Evolutionary conservation across 2,329 filamentous ascomycete species (phyloP), one percentile per base, ranked within the genome.

Genomic region (Botrytis cinerea): DNA sequence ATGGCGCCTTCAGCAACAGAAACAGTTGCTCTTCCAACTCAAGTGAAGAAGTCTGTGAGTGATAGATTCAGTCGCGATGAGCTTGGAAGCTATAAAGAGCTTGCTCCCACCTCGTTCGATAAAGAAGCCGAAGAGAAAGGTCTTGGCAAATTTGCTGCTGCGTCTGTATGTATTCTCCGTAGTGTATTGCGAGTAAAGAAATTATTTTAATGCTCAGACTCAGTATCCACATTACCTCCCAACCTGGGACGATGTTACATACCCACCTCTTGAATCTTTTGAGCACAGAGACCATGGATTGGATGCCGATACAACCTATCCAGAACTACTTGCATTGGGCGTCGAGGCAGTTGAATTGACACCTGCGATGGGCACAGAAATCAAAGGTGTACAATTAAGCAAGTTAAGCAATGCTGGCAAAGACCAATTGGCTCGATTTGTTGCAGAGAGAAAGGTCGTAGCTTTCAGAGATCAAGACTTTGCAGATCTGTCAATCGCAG

Each of bases 401-500:
- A 86, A 87, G 75, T 86, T 95, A 20, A 89, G 84, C 71, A 83
- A 89, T 61, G 89, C 90, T 25, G 92, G 90, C 71, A 94, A 93
- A 80, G 91, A 95, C 78, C 91, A 95, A 81, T 86, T 95, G 8
- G 92, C 93, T 1, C 88, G 91, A 35, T 90, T 92, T 75, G 91
- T 94, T 18, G 90, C 93, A 18, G 87, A 93, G 83, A 89, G 92
- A 79, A 94, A 94, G 80, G 92, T 95, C 9, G 92, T 94, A 25
- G 89, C 91, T 46, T 95, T 95, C 86, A 89, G 92, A 38, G 86
- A 90, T 79, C 93, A 95, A 80, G 91, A 95, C 81, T 90, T 92
- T 76, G 89, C 89, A 57, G 86, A 92, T 76, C 85, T 94, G 18
- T 87, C 91, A 12, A 94, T 95, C 78, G 81, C 88, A 43, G 86